These are phyloP conservation scores for Citrullus amarus DNA, from an alignment of 306 rosid species.

Conservation along the genomic window DNA sequence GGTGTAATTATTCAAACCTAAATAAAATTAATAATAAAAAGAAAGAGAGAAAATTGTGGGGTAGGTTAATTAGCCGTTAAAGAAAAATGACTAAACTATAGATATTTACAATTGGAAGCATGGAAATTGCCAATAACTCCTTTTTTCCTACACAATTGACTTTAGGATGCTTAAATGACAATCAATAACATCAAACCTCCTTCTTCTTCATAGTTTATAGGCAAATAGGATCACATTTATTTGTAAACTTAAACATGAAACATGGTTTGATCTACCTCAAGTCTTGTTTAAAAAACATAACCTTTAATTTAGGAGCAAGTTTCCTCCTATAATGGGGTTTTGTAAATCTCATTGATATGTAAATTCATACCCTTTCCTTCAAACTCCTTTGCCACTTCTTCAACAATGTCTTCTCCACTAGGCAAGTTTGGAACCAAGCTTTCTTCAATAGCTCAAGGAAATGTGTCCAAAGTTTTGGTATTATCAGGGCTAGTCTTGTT, in stretches of 20 bases:
- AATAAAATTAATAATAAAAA: too few species aligned
- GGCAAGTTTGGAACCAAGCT: constrained; percentile 5
- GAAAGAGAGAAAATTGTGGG: too few species aligned
- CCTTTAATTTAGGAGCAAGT: not conserved
- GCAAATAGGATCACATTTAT: not conserved
- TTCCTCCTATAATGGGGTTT: not conserved
- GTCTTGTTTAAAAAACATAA: not conserved
- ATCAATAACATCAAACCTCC: not conserved
- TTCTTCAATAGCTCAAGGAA: constrained; percentile 4
- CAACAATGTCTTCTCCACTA: constrained; percentile 13
- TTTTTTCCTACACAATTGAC: not conserved
- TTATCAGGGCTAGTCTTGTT: constrained; percentile 17
- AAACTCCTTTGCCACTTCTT: not conserved
- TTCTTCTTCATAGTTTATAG: not conserved
- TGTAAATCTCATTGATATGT: not conserved
- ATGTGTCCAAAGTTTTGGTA: constrained; percentile 15
- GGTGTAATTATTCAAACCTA: too few species aligned
- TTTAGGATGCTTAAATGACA: not conserved
- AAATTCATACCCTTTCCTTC: not conserved
- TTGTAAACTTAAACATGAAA: not conserved
- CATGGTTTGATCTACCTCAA: not conserved
- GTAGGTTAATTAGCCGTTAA: not conserved
- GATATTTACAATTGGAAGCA: not conserved
- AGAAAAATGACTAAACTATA: not conserved
- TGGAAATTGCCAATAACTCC: not conserved